Evolutionary conservation across 2,329 filamentous ascomycete genomes (phyloP).

Genomic region (Diplocarpon rosae): DNA sequence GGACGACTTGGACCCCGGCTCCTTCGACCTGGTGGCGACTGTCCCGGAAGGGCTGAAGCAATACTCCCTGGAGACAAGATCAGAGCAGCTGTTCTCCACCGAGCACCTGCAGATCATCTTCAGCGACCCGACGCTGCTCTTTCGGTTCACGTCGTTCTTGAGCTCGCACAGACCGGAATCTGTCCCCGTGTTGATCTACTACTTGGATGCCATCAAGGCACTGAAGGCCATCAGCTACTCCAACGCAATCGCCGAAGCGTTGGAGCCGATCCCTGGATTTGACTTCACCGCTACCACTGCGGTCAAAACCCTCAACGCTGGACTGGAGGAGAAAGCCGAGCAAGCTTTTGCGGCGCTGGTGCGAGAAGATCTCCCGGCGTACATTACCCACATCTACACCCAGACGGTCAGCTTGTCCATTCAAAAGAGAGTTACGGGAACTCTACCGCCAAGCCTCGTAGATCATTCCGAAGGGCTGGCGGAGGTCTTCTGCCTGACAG

Average conservation of each 20-base stretch:
- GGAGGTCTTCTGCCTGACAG: constrained; percentile 67
- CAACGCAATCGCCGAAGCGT: constrained; percentile 53
- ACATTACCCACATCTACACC: constrained; percentile 57
- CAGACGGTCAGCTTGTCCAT: constrained; percentile 61
- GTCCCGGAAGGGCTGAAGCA: constrained; percentile 26
- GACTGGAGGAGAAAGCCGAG: constrained; percentile 51
- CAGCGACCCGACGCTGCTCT: constrained; percentile 47
- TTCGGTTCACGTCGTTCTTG: constrained; percentile 58
- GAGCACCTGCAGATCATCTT: constrained; percentile 58
- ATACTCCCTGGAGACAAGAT: constrained; percentile 52
- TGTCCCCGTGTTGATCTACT: constrained; percentile 57
- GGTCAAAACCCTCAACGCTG: constrained; percentile 42
- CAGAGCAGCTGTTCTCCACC: constrained; percentile 53
- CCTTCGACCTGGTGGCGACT: constrained; percentile 41
- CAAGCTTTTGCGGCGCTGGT: constrained; percentile 54
- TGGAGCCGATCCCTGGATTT: constrained; percentile 43
- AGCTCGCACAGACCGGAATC: constrained; percentile 48
- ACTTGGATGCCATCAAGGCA: constrained; percentile 61
- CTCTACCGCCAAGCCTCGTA: constrained; percentile 49
- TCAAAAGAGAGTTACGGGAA: constrained; percentile 55
- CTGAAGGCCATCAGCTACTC: constrained; percentile 60
- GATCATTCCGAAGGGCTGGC: constrained; percentile 65
- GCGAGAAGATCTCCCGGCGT: constrained; percentile 59
- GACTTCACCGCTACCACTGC: constrained; percentile 43
- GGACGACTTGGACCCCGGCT: constrained; percentile 40